Conservation (phyloP, 352 stramenopile species). For the Phytophthora gonapodyides region DNA sequence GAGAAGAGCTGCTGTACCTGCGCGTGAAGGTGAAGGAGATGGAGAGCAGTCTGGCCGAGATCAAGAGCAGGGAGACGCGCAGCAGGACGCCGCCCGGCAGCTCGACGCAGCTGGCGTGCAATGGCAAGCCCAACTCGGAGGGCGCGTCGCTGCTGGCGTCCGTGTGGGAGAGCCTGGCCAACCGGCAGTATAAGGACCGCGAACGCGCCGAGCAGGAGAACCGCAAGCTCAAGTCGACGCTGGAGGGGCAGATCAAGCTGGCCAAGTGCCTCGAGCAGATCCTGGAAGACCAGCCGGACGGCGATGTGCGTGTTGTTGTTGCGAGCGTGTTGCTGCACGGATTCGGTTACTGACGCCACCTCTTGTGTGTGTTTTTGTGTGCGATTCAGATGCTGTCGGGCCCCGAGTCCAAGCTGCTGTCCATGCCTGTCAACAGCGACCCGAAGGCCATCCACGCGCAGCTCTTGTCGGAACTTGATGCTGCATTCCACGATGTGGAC, state of each 20-base stretch:
- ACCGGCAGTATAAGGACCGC: constrained; percentile 42
- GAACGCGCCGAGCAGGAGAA: constrained; percentile 49
- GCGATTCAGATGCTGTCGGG: constrained; percentile 11
- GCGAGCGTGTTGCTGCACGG: not conserved
- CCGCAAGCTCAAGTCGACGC: constrained; percentile 39
- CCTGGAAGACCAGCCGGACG: constrained; percentile 34
- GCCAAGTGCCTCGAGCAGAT: constrained; percentile 47
- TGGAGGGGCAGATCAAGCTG: constrained; percentile 47
- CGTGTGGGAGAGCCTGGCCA: constrained; percentile 49
- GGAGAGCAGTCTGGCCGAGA: constrained; percentile 36
- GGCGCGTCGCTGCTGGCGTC: constrained; percentile 25
- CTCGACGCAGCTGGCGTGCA: constrained; percentile 15
- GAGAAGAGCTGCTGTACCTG: constrained; percentile 49
- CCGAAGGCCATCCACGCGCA: constrained; percentile 30
- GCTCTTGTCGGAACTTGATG: constrained; percentile 26
- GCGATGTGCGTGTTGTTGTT: constrained; percentile 18
- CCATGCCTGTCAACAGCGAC: constrained; percentile 19
- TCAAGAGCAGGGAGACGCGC: constrained; percentile 21
- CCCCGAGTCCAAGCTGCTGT: constrained; percentile 25
- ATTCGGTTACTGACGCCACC: constrained; percentile 3
- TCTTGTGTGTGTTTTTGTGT: constrained; percentile 4
- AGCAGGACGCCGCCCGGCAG: constrained; percentile 6
- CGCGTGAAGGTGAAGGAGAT: constrained; percentile 51
- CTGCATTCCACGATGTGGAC: constrained; percentile 34
- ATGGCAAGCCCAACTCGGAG: constrained; percentile 21